Evolutionary conservation across 305 asterid genomes (phyloP), one percentile per base, ranked within the genome.

Genomic region (Fraxinus baroniana): DNA sequence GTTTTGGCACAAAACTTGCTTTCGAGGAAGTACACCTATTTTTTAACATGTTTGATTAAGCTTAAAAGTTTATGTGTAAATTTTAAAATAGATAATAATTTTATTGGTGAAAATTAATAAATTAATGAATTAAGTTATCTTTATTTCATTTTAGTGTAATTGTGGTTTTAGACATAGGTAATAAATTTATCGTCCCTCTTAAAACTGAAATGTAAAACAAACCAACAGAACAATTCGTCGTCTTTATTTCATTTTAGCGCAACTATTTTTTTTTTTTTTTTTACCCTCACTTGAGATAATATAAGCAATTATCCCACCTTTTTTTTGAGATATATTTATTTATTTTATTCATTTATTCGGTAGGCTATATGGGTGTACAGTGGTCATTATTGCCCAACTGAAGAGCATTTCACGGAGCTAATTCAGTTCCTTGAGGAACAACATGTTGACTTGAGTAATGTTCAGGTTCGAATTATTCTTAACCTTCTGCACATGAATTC

Each of bases 331-430:
- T 18, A 1, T 2, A 57, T 49, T 26, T 7, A 71, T 5, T 28
- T 36, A 26, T 64, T 64, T 64, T 39, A 10, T 64, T 5, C 12
- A 2, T 7, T 8, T 60, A 26, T 35, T 24, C 82, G 60, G 41
- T 13, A 90, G 93, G 93, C 90, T 76, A 83, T 87, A 76, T 87
- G 91, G 93, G 83, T 85, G 36, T 89, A 89, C 74, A 87, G 92
- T 89, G 93, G 92, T 36, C 92, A 90, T 79, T 90, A 90, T 60
- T 60, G 77, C 52, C 89, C 91, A 79, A 85, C 90, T 44, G 90
- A 90, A 77, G 92, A 87, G 74, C 87, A 87, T 64, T 79, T 89
- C 71, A 30, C n/a, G 79, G 89, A 85, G 74, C 76, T 87, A 81
- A 73, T 82, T 35, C 52, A 75, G 41, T 90, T 90, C 84, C 86